Evolutionary conservation across 331 rosid species (phyloP).

Genomic region (Rhamnella rubrinervis): DNA sequence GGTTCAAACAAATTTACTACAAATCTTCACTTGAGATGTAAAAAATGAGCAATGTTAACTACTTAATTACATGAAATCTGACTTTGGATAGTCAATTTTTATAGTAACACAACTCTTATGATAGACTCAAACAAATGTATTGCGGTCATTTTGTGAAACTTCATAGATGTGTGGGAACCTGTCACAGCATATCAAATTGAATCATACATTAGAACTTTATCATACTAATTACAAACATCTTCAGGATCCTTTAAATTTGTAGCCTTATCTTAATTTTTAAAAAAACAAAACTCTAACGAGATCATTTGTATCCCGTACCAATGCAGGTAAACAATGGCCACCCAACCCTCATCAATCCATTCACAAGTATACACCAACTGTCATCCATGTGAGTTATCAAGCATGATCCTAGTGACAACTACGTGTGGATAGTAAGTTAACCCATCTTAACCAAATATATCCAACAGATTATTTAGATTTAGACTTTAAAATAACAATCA

Average conservation of each 20-base stretch:
- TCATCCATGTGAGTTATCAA: neutral
- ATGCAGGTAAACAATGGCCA: neutral
- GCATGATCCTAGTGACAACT: neutral
- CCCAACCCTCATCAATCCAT: neutral
- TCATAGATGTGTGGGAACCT: neutral
- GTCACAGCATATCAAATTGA: neutral
- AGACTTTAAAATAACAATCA: neutral
- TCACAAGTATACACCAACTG: neutral
- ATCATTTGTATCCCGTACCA: neutral
- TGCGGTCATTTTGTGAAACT: constrained; percentile 26
- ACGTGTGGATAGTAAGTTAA: neutral
- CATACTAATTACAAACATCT: neutral
- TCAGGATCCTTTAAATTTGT: neutral
- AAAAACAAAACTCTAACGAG: neutral
- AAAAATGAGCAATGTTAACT: constrained; percentile 23
- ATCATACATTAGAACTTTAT: neutral
- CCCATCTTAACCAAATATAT: neutral
- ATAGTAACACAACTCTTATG: neutral
- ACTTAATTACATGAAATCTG: neutral
- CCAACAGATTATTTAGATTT: neutral
- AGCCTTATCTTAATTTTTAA: neutral
- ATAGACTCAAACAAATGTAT: constrained; percentile 1
- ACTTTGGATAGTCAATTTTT: neutral
- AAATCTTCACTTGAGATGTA: constrained; percentile 60
- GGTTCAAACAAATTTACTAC: constrained; percentile 25